Evolutionary conservation across 2,329 filamentous ascomycete genomes (phyloP).

Genomic region (Ceratocystis lukuohia): DNA sequence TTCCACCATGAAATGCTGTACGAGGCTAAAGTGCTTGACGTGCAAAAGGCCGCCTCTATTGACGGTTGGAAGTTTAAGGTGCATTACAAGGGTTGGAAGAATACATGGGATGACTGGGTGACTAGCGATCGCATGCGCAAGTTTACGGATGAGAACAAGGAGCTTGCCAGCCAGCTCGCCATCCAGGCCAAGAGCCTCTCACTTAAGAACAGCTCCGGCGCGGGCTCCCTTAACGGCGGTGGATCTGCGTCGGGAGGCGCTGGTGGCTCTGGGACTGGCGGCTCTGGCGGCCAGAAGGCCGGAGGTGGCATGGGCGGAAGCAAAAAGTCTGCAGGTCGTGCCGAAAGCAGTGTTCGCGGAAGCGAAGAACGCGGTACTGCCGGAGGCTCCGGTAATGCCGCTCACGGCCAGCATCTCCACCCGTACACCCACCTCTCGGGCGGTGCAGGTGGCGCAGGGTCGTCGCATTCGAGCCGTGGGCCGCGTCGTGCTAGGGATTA

Average conservation of each 20-base stretch:
- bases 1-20: slow-evolving; percentile 97
- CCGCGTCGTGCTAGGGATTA: slow-evolving; percentile 65
- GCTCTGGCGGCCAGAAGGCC: neutral
- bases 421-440: slow-evolving; percentile 57
- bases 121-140: slow-evolving; percentile 85
- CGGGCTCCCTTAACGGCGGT: slow-evolving; percentile 38
- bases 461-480: slow-evolving; percentile 49
- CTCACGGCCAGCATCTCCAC: slow-evolving; percentile 22
- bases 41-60: slow-evolving; percentile 54
- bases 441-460: slow-evolving; percentile 36
- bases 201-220: slow-evolving; percentile 37
- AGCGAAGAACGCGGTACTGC: slow-evolving; percentile 65
- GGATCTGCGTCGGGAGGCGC: slow-evolving; percentile 63
- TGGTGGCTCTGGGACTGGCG: slow-evolving; percentile 37
- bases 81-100: slow-evolving; percentile 99
- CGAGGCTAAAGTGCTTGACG: slow-evolving; percentile 87
- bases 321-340: slow-evolving; percentile 38
- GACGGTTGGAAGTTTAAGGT: slow-evolving; percentile 64
- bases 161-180: slow-evolving; percentile 63
- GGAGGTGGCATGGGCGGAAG: slow-evolving; percentile 30
- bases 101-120: slow-evolving; percentile 99
- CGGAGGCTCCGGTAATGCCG: slow-evolving; percentile 61
- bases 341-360: slow-evolving; percentile 58
- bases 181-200: slow-evolving; percentile 52
- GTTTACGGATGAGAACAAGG: slow-evolving; percentile 87